A percentile compares a stretch with the other conserved stretches of the same genome.
phyloP scores from a whole-genome alignment of 495 filamentous ascomycete species.

The Opeltia flavorubescens region DNA sequence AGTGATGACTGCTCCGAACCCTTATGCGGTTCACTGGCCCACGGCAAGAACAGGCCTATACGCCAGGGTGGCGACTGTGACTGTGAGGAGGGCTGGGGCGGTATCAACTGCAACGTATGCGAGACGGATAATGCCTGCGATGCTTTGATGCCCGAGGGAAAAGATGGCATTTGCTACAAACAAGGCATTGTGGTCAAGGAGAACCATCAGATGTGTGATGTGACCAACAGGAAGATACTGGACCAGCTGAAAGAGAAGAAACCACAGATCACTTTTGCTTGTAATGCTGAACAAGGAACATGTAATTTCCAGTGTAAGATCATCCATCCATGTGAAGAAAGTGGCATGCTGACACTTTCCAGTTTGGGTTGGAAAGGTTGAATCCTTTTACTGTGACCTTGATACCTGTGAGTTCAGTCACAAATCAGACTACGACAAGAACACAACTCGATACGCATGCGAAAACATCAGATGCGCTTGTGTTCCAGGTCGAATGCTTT shows the following conservation, averaged over 20 bases:
- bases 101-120: slow-evolving; percentile 98
- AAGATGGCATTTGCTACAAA: slow-evolving; percentile 80
- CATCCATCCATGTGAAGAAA: not conserved
- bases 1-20: slow-evolving; percentile 84
- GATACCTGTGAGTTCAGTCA: slow-evolving; percentile 62
- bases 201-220: slow-evolving; percentile 96
- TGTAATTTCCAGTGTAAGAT: slow-evolving; percentile 87
- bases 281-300: slow-evolving; percentile 52
- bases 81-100: slow-evolving; percentile 91
- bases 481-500: slow-evolving; percentile 82
- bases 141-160: slow-evolving; percentile 62
- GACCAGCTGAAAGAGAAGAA: slow-evolving; percentile 68
- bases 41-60: slow-evolving; percentile 57
- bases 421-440: slow-evolving; percentile 53
- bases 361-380: slow-evolving; percentile 88
- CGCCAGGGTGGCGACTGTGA: slow-evolving; percentile 57
- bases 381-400: slow-evolving; percentile 92
- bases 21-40: slow-evolving; percentile 76
- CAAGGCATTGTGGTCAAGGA: slow-evolving; percentile 80
- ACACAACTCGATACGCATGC: slow-evolving; percentile 73
- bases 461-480: slow-evolving; percentile 75
- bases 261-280: slow-evolving; percentile 89
- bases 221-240: slow-evolving; percentile 86
- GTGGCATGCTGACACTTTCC: slow-evolving; percentile 24
- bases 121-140: slow-evolving; percentile 67